Evolutionary conservation across 345 rosid genomes (phyloP).

Genomic region (Trapa incisa): DNA sequence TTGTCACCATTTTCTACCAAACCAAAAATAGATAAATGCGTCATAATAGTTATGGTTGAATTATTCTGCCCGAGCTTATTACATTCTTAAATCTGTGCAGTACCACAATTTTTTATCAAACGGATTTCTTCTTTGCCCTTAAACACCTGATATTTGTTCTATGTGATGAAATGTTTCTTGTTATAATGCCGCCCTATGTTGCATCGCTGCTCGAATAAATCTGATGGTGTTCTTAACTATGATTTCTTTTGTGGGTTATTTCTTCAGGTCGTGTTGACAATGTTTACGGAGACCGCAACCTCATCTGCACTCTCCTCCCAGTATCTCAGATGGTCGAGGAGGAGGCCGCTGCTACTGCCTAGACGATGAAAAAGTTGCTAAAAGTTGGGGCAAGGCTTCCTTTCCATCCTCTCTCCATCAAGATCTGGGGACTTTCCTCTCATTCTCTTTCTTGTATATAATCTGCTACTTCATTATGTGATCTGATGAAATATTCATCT

Average conservation of each 20-base stretch:
- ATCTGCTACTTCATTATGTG: slow-evolving; percentile 1
- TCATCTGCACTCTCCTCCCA: slow-evolving; percentile 76
- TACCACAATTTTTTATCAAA: neutral
- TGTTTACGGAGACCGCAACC: slow-evolving; percentile 94
- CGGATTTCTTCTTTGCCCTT: neutral
- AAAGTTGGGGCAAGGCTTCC: neutral
- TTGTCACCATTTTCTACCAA: neutral
- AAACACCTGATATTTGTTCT: too few relatives aligned
- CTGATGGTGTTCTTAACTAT: neutral
- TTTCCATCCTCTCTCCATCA: neutral
- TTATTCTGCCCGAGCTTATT: neutral
- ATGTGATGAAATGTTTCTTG: too few relatives aligned
- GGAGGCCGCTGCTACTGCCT: slow-evolving; percentile 75
- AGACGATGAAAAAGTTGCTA: slow-evolving; percentile 3
- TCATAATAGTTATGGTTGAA: too few relatives aligned
- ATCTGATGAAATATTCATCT: neutral
- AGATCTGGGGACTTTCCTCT: neutral
- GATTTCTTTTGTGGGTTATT: slow-evolving; percentile 1
- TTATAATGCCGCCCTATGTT: neutral
- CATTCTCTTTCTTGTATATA: slow-evolving; percentile 3
- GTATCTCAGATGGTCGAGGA: slow-evolving; percentile 57
- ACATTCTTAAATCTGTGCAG: neutral
- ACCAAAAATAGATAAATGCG: neutral
- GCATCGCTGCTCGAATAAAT: neutral
- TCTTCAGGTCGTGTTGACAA: slow-evolving; percentile 84